Conservation (phyloP, 495 filamentous ascomycete genomes). For the Lasiosphaeris hirsuta region DNA sequence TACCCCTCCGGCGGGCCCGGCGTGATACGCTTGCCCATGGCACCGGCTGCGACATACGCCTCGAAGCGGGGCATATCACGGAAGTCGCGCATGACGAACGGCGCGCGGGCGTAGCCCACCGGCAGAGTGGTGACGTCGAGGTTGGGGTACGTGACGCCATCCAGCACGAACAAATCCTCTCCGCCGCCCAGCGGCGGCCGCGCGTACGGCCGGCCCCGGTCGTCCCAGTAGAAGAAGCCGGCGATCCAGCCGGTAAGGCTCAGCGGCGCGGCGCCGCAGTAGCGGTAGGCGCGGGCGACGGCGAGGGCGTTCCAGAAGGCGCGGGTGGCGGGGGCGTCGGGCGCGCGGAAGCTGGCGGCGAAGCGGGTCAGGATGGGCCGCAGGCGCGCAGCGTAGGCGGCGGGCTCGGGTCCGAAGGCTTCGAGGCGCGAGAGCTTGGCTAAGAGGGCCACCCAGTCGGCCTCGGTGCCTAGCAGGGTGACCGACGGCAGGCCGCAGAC, state of each 20-base stretch:
- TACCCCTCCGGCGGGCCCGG: slow-evolving; percentile 23
- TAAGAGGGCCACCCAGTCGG: slow-evolving; percentile 36
- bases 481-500: slow-evolving; percentile 40
- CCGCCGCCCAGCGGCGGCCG: neutral
- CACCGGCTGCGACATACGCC: slow-evolving; percentile 29
- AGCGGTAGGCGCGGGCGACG: slow-evolving; percentile 1
- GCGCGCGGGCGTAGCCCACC: slow-evolving; percentile 28
- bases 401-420: slow-evolving; percentile 37
- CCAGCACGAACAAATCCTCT: slow-evolving; percentile 16
- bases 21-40: slow-evolving; percentile 27
- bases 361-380: slow-evolving; percentile 35
- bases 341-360: slow-evolving; percentile 31
- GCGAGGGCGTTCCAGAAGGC: slow-evolving; percentile 46
- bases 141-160: slow-evolving; percentile 19
- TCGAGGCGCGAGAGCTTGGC: slow-evolving; percentile 27
- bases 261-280: slow-evolving; percentile 26
- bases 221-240: slow-evolving; percentile 48
- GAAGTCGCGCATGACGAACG: slow-evolving; percentile 30
- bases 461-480: slow-evolving; percentile 33
- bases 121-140: slow-evolving; percentile 26
- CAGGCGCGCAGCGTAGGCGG: slow-evolving; percentile 25
- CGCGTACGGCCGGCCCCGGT: slow-evolving; percentile 27
- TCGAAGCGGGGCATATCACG: slow-evolving; percentile 15
- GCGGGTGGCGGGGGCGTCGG: slow-evolving; percentile 28
- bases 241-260: slow-evolving; percentile 46